Evolutionary conservation across 768 basidiomycete genomes (phyloP).

Genomic region (Jaapia argillacea): DNA sequence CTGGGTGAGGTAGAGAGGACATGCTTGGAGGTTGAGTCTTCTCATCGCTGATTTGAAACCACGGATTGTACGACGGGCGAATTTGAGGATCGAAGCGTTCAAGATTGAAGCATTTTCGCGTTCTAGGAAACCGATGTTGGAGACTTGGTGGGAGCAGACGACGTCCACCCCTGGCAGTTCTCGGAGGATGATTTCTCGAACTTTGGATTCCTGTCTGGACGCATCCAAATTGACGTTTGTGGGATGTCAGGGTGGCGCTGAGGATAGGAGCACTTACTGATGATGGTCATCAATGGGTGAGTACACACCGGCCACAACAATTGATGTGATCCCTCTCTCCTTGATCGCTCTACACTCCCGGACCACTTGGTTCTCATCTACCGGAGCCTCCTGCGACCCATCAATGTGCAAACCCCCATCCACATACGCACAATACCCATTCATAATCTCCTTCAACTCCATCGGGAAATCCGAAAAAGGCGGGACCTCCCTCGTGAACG

Average conservation of each 20-base stretch:
- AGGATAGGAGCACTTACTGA: neutral
- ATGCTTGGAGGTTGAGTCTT: constrained; percentile 32
- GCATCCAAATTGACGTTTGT: too few relatives aligned
- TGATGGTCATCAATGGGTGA: neutral
- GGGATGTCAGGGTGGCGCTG: neutral
- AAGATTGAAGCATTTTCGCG: constrained; percentile 62
- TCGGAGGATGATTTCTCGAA: constrained; percentile 21
- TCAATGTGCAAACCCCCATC: constrained; percentile 31
- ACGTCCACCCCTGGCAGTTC: neutral
- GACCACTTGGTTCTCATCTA: neutral
- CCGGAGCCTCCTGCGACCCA: neutral
- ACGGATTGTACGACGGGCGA: constrained; percentile 43
- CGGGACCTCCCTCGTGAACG: constrained; percentile 47
- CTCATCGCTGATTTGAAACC: constrained; percentile 43
- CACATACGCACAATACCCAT: constrained; percentile 25
- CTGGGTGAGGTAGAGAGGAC: constrained; percentile 25
- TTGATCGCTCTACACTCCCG: neutral
- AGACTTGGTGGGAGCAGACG: constrained; percentile 43
- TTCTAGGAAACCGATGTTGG: constrained; percentile 48
- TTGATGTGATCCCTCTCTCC: neutral
- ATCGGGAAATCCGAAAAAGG: constrained; percentile 43
- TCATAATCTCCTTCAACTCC: constrained; percentile 20
- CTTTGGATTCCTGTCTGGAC: constrained; percentile 23
- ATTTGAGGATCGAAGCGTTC: constrained; percentile 53
- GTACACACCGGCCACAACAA: neutral